These are phyloP conservation scores for Arthrobotrys iridis DNA, from an alignment of 2,329 filamentous ascomycete genomes.

Conservation along the genomic window DNA sequence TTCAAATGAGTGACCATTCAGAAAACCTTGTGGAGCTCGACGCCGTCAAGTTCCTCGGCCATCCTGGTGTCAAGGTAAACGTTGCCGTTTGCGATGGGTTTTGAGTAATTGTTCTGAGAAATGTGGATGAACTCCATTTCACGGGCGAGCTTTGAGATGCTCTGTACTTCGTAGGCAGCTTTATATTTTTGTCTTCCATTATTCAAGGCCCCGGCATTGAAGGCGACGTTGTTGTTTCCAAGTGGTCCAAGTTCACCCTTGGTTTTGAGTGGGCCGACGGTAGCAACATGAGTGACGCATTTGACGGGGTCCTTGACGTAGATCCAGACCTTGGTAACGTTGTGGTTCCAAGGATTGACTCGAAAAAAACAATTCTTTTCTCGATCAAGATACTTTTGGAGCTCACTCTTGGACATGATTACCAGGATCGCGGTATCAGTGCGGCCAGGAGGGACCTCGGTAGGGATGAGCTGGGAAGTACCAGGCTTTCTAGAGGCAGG, in stretches of 20 bases:
- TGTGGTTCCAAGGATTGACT: neutral
- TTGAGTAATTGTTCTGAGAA: neutral
- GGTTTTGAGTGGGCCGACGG: slow-evolving; percentile 5
- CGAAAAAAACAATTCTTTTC: slow-evolving; percentile 16
- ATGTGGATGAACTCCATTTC: neutral
- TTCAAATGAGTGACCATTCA: neutral
- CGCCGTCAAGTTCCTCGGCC: neutral
- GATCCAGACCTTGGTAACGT: slow-evolving; percentile 20
- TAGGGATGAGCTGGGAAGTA: neutral
- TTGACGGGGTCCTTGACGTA: slow-evolving; percentile 30
- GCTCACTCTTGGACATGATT: neutral
- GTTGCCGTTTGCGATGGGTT: slow-evolving; percentile 3
- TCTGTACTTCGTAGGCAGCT: slow-evolving; percentile 18
- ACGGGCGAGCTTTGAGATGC: neutral
- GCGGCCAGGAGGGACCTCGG: slow-evolving; percentile 4
- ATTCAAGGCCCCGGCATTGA: slow-evolving; percentile 17
- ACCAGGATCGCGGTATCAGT: slow-evolving; percentile 12
- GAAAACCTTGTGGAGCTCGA: neutral
- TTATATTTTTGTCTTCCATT: neutral
- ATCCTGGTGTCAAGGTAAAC: neutral
- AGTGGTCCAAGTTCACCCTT: slow-evolving; percentile 11
- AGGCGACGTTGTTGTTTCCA: neutral
- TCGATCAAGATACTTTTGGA: neutral
- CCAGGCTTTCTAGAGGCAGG: neutral
- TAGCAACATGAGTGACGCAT: slow-evolving; percentile 19